Percentiles rank a stretch among this genome's conserved stretches.
Conservation (phyloP, 371 early-diverging fungal species). For the Haplosporangium sp. region DNA sequence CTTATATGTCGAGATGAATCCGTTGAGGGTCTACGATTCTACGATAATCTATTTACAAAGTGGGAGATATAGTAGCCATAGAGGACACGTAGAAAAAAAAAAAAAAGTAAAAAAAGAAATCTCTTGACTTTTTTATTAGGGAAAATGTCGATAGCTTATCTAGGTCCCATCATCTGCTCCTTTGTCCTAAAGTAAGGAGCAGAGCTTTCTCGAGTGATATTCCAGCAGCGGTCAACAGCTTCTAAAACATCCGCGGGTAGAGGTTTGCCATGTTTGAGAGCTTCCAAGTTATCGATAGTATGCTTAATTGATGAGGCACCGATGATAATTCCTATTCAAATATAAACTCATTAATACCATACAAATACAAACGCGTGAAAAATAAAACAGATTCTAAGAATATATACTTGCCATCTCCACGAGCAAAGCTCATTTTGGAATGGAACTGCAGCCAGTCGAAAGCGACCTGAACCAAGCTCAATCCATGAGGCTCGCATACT, state of each 20-base stretch:
- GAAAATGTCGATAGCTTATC: slow-evolving; percentile 2
- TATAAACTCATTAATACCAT: background rate
- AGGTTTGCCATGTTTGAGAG: slow-evolving; percentile 62
- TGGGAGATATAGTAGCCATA: slow-evolving; percentile 33
- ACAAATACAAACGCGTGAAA: background rate
- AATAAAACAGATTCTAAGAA: background rate
- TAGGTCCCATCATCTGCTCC: slow-evolving; percentile 45
- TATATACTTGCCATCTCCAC: slow-evolving; percentile 62
- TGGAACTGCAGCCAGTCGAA: slow-evolving; percentile 75
- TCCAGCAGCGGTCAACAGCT: slow-evolving; percentile 68
- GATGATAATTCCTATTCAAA: slow-evolving; percentile 63
- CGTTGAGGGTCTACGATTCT: slow-evolving; percentile 85
- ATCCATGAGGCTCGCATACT: slow-evolving; percentile 56
- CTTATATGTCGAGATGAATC: slow-evolving; percentile 89
- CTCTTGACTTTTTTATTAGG: background rate
- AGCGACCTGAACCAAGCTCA: slow-evolving; percentile 62
- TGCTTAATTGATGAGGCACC: slow-evolving; percentile 71
- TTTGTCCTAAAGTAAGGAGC: slow-evolving; percentile 61
- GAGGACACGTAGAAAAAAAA: background rate
- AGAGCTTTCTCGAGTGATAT: slow-evolving; percentile 54
- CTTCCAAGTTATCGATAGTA: slow-evolving; percentile 60
- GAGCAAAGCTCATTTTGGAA: slow-evolving; percentile 59
- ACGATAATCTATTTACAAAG: slow-evolving; percentile 72
- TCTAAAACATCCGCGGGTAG: slow-evolving; percentile 64
- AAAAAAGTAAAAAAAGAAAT: background rate